Conservation (phyloP, 1,139 yeast species). For the Lodderomyces orthopsilosis region DNA sequence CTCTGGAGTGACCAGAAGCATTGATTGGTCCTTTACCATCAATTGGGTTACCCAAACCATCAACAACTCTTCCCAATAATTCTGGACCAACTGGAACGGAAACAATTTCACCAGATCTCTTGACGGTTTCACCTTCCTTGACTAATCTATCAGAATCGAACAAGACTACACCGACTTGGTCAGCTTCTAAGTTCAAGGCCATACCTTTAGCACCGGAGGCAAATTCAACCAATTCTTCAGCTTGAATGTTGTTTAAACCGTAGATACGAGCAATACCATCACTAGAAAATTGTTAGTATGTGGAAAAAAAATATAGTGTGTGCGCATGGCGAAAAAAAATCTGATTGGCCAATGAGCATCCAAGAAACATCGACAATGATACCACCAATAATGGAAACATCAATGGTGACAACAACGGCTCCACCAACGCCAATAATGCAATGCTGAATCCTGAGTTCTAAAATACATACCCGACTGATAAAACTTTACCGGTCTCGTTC, state of each 20-base stretch:
- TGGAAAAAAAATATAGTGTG: not conserved
- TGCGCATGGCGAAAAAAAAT: not conserved
- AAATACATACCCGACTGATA: constrained; percentile 83
- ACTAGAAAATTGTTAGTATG: constrained; percentile 45
- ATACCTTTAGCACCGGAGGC: constrained; percentile 99
- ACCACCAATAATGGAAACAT: not conserved
- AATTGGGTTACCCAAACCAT: constrained; percentile 98
- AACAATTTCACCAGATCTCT: constrained; percentile 99
- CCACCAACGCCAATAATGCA: not conserved
- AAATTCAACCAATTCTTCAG: constrained; percentile 99
- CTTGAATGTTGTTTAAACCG: constrained; percentile 99
- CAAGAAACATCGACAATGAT: constrained; percentile 1
- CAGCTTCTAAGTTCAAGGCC: constrained; percentile 99
- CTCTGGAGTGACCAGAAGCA: constrained; percentile 83
- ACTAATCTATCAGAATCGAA: constrained; percentile 99
- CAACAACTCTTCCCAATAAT: constrained; percentile 98
- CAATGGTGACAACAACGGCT: not conserved
- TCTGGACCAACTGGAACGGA: constrained; percentile 99
- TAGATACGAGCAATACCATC: constrained; percentile 99
- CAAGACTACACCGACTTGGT: constrained; percentile 99
- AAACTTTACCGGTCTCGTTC: constrained; percentile 99
- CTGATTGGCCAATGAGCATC: constrained; percentile 9
- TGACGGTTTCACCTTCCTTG: constrained; percentile 99
- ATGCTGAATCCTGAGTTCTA: not conserved
- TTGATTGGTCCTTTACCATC: constrained; percentile 99